Conservation (phyloP, 257 asterid genomes). For the Solanum gandarillasii region DNA sequence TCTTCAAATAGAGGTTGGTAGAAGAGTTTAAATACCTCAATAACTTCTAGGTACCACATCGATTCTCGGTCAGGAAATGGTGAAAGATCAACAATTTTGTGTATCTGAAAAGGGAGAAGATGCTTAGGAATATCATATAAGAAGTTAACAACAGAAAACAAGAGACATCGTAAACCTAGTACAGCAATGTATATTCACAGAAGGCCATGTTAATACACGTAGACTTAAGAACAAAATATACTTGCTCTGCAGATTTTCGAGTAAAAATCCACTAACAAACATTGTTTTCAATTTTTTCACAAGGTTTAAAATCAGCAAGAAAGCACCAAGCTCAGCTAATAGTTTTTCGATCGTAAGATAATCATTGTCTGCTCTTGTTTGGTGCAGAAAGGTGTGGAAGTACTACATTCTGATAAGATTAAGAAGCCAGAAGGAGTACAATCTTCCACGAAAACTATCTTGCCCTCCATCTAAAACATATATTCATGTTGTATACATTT, state of each 20-base stretch:
- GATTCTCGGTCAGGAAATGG: conserved; percentile 72
- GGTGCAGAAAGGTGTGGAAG: not conserved
- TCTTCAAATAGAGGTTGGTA: conserved; percentile 45
- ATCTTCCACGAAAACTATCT: not conserved
- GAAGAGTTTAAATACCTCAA: conserved; percentile 74
- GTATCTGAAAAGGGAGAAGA: conserved; percentile 46
- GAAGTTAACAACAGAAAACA: not conserved
- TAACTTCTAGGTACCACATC: conserved; percentile 93
- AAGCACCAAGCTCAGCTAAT: not conserved
- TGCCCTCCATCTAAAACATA: not conserved
- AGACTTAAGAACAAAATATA: not conserved
- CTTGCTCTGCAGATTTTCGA: not conserved
- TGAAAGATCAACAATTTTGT: conserved; percentile 84
- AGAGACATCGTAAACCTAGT: not conserved
- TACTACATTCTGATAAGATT: not conserved
- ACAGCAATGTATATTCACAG: not conserved
- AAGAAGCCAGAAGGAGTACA: not conserved
- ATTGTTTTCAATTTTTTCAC: not conserved
- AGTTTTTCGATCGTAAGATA: not conserved
- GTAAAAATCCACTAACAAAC: not conserved
- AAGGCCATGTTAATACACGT: not conserved
- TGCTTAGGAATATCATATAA: not conserved
- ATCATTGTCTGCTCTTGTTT: not conserved
- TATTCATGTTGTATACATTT: not conserved
- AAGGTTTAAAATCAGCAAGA: not conserved